Evolutionary conservation across 2,329 filamentous ascomycete genomes (phyloP), one percentile per base, ranked within the genome.

Genomic region (Monosporascus sp.): DNA sequence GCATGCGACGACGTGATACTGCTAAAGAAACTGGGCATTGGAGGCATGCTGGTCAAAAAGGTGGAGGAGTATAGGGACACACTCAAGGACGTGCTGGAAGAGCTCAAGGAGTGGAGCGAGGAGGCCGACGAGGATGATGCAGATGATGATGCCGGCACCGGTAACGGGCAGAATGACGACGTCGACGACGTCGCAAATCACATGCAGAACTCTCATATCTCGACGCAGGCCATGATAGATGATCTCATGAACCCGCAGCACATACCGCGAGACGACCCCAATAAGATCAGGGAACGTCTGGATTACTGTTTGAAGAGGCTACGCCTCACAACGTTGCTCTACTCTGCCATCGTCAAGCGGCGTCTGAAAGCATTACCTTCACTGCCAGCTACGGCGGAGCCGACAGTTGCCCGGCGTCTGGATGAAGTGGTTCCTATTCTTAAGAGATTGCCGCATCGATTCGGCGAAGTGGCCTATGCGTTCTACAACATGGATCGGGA

Each of bases 71-170:
- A 87, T 71, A 77, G 84, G 41, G 89, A 89, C 52, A 82, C 88
- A 2, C 74, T 97, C 24, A 82, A 89, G 61, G 93, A 97, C 72
- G 88, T 91, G 0, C 81, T 95, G 60, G 83, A 89, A 57, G 93
- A 97, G 72, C 70, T 97, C 59, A 89, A 91, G 67, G 90, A 93
- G 62, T 97, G 92, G 91, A 84, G 86, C 20, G 88, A 91, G 1
- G 87, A 91, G 62, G 80, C 82, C 9, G 78, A 80, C 0, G 81
- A 83, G 3, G 84, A 84, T 1, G 84, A 84, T 2, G 31, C 31
- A 35, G 78, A 80, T 16, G 74, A 79, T 0, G 77, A 80, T 24
- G 74, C 72, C 37, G 75, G 84, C 1, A 75, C 73, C 24, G 69
- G 74, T n/a, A 72, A 74, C 49, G 72, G 66, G 53, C 74, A 69